Percentiles rank a stretch among this genome's conserved stretches.
Evolutionary conservation across 2,329 filamentous ascomycete genomes (phyloP).

Genomic region (Colletotrichum sp.): DNA sequence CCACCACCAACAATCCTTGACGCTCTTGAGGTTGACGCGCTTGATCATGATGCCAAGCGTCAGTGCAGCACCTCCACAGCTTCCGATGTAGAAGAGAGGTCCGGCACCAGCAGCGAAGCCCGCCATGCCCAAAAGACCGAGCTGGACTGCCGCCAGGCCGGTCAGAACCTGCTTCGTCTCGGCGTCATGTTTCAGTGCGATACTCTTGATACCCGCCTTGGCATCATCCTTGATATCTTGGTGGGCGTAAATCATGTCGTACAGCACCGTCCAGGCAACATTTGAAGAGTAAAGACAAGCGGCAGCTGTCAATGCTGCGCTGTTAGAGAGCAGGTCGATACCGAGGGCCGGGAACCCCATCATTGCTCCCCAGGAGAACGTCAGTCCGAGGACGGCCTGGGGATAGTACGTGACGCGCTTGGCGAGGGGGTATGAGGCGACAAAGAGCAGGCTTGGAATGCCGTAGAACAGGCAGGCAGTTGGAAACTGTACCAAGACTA

Average conservation of each 20-base stretch:
- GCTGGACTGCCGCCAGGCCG: constrained; percentile 71
- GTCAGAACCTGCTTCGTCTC: constrained; percentile 79
- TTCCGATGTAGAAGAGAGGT: constrained; percentile 70
- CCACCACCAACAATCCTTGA: constrained; percentile 78
- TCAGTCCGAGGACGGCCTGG: constrained; percentile 81
- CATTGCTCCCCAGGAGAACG: constrained; percentile 88
- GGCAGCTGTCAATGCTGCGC: constrained; percentile 68
- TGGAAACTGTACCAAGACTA: constrained; percentile 78
- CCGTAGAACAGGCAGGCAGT: constrained; percentile 76
- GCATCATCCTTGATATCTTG: constrained; percentile 89
- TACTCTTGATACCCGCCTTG: constrained; percentile 88
- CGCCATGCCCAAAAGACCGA: constrained; percentile 72
- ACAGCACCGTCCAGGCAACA: constrained; percentile 84
- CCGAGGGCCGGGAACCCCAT: constrained; percentile 88
- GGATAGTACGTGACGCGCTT: constrained; percentile 90
- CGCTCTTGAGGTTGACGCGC: constrained; percentile 68
- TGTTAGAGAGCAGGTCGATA: constrained; percentile 72
- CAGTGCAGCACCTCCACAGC: constrained; percentile 67
- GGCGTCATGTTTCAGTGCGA: constrained; percentile 78
- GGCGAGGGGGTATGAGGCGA: constrained; percentile 79
- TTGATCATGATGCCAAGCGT: constrained; percentile 71
- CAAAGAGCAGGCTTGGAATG: constrained; percentile 75
- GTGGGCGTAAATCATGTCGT: constrained; percentile 93
- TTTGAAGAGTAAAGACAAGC: constrained; percentile 78
- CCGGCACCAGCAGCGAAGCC: constrained; percentile 72